A percentile compares a stretch with the other conserved stretches of the same genome.
Conservation (phyloP, 495 filamentous ascomycete genomes). For the Parmelia sp. region DNA sequence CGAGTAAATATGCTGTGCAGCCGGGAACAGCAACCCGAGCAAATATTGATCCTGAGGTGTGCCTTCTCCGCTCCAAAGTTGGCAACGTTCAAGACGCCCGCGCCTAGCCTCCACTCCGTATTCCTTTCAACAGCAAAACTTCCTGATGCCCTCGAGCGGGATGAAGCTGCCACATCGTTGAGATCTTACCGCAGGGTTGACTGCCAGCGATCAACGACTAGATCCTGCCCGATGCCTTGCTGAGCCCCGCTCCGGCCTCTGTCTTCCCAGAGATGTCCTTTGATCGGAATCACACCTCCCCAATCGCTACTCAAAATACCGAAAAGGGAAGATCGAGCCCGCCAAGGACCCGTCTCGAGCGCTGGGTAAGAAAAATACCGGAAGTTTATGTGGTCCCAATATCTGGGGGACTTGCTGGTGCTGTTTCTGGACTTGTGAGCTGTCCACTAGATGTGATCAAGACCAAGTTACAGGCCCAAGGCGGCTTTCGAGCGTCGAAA, state of each 20-base stretch:
- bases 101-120: background rate
- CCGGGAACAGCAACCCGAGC: background rate
- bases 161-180: conserved; percentile 25
- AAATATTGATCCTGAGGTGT: background rate
- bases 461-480: conserved; percentile 95
- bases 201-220: conserved; percentile 4
- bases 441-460: conserved; percentile 99
- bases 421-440: conserved; percentile 87
- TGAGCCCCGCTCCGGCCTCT: background rate
- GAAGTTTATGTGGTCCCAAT: conserved; percentile 55
- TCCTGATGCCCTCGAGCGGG: conserved; percentile 10
- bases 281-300: conserved; percentile 21
- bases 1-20: conserved; percentile 1
- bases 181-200: conserved; percentile 27
- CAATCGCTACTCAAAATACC: conserved; percentile 24
- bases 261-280: conserved; percentile 26
- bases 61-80: background rate
- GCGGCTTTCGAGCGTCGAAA: conserved; percentile 54
- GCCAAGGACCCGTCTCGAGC: conserved; percentile 51
- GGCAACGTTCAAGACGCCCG: background rate
- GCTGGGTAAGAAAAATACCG: conserved; percentile 45
- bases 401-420: conserved; percentile 79
- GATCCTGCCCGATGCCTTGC: conserved; percentile 12
- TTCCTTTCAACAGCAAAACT: background rate
- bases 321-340: conserved; percentile 18